Base-by-base conservation (phyloP, 768 basidiomycete genomes). In the Tephrocybe sp. region DNA sequence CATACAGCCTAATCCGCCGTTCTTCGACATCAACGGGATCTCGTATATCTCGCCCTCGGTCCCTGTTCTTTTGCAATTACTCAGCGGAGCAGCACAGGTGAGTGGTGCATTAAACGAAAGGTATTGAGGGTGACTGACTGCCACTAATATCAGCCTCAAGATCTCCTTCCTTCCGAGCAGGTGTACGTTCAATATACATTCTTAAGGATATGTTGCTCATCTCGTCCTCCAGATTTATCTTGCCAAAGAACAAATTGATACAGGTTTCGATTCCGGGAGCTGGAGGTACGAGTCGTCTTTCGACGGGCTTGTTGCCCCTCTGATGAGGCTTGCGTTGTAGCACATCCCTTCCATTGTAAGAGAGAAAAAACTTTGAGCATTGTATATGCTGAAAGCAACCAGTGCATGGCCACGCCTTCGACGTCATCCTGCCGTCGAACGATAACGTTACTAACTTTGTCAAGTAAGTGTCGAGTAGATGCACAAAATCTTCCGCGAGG, bases 1-100 rank as follows among this genome's bases (percentile, higher is more conserved):
- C 7, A 30, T 30, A 6, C 21, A 67, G 60, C 66, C 66, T 1
- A 67, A 67, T 46, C 64, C 65, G 1, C 66, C 66, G 2, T 67
- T 67, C 63, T 66, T 62, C 33, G 62, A 64, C 45, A 64, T 67
- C 33, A 67, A 67, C 52, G 65, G 65, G 17, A 62, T 67, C 40
- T 58, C 63, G 25, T 81, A 67, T 58, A 42, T 57, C 2, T 60
- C 71, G 1, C 81, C 80, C 4, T 62, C 71, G 0, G 60, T 76
- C 1, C 80, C 81, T 0, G 72, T 80, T 14, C 72, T 81, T 21
- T 73, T 82, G 39, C 80, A 81, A 50, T 73, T 83, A 32, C 66
- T 81, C 23, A 80, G 73, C 40, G 80, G 80, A 5, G 73, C 74
- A 12, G 57, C 57, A 14, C n/a, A 50, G 54, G 59, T 58, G 21